Conservation (phyloP, 176 grass and related monocot species). For the Phyllostachys edulis region DNA sequence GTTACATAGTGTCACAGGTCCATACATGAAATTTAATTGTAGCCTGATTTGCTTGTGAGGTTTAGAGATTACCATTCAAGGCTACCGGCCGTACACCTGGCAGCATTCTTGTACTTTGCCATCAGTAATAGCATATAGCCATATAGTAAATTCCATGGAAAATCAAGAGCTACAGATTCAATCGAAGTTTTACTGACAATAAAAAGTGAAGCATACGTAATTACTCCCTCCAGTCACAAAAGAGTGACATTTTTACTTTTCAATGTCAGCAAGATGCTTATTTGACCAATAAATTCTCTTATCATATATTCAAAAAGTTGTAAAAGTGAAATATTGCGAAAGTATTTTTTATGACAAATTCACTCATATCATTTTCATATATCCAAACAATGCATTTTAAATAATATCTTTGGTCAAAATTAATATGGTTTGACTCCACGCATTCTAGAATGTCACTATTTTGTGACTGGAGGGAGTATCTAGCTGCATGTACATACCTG, state of each 20-base stretch:
- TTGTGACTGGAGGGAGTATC: background rate
- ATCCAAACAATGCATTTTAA: no score
- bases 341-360: no score
- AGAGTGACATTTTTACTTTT: no score
- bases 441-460: no score
- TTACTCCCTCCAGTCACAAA: background rate
- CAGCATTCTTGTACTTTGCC: background rate
- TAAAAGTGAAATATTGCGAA: no score
- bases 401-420: no score
- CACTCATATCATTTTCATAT: no score
- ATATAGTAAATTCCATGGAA: background rate
- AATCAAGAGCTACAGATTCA: background rate
- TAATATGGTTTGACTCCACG: no score
- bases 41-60: background rate
- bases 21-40: background rate
- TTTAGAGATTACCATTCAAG: background rate
- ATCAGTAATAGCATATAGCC: background rate
- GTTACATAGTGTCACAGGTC: background rate
- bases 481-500: conserved; percentile 12
- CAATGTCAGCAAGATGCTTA: no score
- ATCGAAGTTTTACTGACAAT: background rate
- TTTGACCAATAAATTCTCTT: no score
- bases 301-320: no score
- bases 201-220: background rate
- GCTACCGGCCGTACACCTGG: background rate